Conservation (phyloP, 345 rosid genomes). For the Litchi chinensis region DNA sequence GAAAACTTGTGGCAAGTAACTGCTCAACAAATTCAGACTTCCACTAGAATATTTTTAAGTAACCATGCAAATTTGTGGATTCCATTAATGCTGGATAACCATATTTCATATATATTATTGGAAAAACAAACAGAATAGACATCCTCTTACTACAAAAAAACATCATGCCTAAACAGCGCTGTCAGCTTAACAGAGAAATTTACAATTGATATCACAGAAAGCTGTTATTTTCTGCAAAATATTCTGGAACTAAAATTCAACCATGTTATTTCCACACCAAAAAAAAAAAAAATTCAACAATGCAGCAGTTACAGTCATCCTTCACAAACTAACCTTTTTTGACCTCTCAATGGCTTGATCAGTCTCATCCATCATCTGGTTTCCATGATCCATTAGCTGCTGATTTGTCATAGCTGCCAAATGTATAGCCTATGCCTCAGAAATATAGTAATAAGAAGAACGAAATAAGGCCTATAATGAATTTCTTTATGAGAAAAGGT, state of each 20-base stretch:
- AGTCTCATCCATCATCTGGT: constrained; percentile 87
- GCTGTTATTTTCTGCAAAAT: neutral
- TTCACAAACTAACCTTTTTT: constrained; percentile 50
- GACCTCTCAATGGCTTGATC: constrained; percentile 95
- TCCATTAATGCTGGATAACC: neutral
- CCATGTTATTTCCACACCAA: no score
- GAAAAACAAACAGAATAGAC: neutral
- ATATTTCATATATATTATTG: neutral
- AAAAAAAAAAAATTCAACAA: neutral
- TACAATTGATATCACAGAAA: constrained; percentile 2
- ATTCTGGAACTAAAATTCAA: neutral
- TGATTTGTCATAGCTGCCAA: constrained; percentile 85
- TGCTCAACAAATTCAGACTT: neutral
- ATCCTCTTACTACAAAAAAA: neutral
- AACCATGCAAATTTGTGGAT: neutral
- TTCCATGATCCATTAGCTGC: constrained; percentile 71
- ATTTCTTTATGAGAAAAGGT: neutral
- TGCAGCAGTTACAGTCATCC: constrained; percentile 2
- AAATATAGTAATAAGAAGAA: constrained; percentile 12
- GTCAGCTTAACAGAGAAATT: neutral
- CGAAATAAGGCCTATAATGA: neutral
- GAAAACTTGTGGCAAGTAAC: neutral
- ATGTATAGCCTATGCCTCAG: constrained; percentile 18
- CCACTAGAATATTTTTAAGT: neutral
- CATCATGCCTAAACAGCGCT: neutral